Base-by-base conservation (phyloP, 331 rosid genomes). In the Pyrus hybrid region DNA sequence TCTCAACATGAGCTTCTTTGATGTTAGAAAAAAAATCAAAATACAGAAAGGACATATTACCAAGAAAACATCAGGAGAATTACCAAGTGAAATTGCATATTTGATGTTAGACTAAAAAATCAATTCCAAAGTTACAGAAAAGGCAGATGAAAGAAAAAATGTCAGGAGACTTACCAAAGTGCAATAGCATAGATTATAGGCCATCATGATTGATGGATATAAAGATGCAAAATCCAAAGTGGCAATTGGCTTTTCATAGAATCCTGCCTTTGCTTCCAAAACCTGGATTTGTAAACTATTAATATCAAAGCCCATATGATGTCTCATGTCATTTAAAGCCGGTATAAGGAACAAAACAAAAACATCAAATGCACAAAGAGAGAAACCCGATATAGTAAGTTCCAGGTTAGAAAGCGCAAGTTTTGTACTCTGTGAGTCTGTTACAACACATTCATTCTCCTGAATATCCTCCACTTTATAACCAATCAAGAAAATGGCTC, bases 151-250 rank as follows among this genome's bases (percentile, higher is more conserved):
- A 6, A 61, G 77, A 32, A 77, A 70, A 75, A 21, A n/a, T 37
- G 35, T 53, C 17, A 58, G 81, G 71, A 84, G 74, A 77, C 58
- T 83, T 87, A 94, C 99, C 97, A 94, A 87, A 78, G 99, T 90
- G 84, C 99, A 94, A 85, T 94, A 94, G 79, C 99, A 94, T 82
- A 94, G 81, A 84, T 94, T 94, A 88, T 94, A 94, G 69, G 99
- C 99, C 99, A 94, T 94, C 99, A 94, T 94, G 71, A 94, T 94
- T 41, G 99, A 94, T 22, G 99, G 99, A 87, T 94, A 94, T 83
- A 94, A 79, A 32, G 99, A 94, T 69, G 99, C 99, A 80, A 94
- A 94, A 86, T 94, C 99, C 85, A 94, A 84, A 25, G 99, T 94
- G 80, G 97, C 97, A 85, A 94, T 94, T 64, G 99, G 99, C 80